Conservation (phyloP, 805 yeast species). For the Lipomyces kockii region DNA sequence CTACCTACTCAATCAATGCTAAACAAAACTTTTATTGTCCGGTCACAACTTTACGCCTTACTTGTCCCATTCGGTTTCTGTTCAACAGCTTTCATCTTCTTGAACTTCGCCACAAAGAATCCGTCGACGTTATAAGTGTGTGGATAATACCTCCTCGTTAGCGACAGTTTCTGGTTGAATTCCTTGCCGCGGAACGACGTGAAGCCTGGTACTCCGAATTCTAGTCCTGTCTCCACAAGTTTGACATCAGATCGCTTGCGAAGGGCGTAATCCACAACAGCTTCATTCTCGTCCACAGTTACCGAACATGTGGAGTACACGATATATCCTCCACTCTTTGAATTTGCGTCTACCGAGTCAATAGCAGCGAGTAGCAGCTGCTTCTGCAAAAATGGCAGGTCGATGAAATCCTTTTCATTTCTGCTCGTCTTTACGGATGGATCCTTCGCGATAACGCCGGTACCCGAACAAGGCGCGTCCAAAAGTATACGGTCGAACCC, state of each 20-base stretch:
- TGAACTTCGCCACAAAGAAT: constrained; percentile 94
- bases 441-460: constrained; percentile 98
- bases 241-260: constrained; percentile 95
- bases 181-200: constrained; percentile 91
- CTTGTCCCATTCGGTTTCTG: constrained; percentile 14
- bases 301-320: constrained; percentile 98
- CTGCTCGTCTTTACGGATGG: constrained; percentile 90
- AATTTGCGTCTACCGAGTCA: constrained; percentile 93
- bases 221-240: constrained; percentile 88
- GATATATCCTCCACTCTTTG: constrained; percentile 88
- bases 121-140: constrained; percentile 99
- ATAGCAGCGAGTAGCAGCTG: constrained; percentile 92
- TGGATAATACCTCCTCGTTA: constrained; percentile 96
- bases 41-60: neutral
- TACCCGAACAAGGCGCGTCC: constrained; percentile 99
- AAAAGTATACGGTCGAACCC: constrained; percentile 93
- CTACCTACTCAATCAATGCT: neutral
- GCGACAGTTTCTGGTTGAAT: constrained; percentile 72
- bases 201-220: constrained; percentile 95
- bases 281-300: constrained; percentile 97
- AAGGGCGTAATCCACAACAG: constrained; percentile 97
- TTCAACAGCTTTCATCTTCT: constrained; percentile 55
- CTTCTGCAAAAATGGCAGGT: constrained; percentile 95
- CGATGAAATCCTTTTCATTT: constrained; percentile 94
- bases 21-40: neutral